Conservation (phyloP, 257 asterid genomes). For the Solanum neorickii region DNA sequence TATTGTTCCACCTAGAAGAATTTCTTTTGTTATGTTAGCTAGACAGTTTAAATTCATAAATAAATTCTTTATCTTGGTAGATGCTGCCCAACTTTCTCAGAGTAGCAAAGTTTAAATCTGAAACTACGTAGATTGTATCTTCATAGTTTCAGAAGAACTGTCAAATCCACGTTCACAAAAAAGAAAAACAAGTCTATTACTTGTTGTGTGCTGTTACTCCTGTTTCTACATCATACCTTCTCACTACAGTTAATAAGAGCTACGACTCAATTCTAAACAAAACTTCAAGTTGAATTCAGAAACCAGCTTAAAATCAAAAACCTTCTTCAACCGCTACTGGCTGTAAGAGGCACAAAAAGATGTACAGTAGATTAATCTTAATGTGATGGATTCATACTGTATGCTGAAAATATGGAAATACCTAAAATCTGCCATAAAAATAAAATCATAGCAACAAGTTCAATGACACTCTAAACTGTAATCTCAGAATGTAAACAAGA, state of each 20-base stretch:
- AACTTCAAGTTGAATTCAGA: background rate
- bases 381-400: background rate
- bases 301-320: background rate
- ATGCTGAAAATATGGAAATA: background rate
- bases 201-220: background rate
- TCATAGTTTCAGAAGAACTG: background rate
- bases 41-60: background rate
- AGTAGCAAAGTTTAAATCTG: too few relatives aligned
- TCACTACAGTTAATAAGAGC: background rate
- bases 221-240: background rate
- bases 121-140: too few relatives aligned
- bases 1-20: background rate
- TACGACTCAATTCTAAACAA: background rate
- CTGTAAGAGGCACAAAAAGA: background rate
- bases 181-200: background rate
- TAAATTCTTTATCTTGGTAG: background rate
- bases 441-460: background rate
- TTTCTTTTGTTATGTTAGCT: background rate
- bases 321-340: background rate
- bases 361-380: background rate
- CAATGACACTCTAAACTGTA: background rate
- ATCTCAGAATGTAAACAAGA: background rate
- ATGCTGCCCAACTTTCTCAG: background rate
- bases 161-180: background rate
- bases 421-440: background rate